A percentile compares a stretch with the other conserved stretches of the same genome.
phyloP scores from a whole-genome alignment of 257 asterid species.

The Penstemon davidsonii region DNA sequence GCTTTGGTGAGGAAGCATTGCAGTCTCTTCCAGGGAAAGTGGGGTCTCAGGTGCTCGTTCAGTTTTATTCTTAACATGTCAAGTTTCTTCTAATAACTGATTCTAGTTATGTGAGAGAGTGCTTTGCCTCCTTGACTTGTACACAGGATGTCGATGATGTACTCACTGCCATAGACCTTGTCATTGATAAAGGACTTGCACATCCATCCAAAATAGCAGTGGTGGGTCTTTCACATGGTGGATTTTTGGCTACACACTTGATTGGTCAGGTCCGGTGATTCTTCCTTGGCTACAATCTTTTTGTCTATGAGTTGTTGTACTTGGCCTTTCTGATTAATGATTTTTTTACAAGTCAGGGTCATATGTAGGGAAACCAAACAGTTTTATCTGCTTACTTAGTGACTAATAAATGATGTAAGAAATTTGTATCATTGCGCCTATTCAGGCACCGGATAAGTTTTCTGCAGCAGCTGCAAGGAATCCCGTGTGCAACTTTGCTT shows the following conservation, averaged over 20 bases:
- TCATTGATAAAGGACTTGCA: slow-evolving; percentile 46
- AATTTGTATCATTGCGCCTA: slow-evolving; percentile 1
- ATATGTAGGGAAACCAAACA: neutral
- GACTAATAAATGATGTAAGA: neutral
- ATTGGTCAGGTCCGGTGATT: slow-evolving; percentile 56
- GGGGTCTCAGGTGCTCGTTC: slow-evolving; percentile 52
- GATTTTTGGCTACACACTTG: slow-evolving; percentile 66
- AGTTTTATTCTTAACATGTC: neutral
- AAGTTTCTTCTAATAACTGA: neutral
- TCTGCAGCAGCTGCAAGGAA: slow-evolving; percentile 88
- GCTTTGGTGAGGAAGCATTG: slow-evolving; percentile 78
- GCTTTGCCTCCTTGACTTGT: neutral
- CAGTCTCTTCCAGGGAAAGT: slow-evolving; percentile 70
- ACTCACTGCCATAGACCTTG: slow-evolving; percentile 55
- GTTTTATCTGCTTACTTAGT: neutral
- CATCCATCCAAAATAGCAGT: slow-evolving; percentile 64
- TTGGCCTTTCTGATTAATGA: neutral
- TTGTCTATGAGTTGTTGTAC: neutral
- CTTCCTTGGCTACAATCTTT: neutral
- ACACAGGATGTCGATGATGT: slow-evolving; percentile 67
- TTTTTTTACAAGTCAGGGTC: neutral
- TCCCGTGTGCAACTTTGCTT: slow-evolving; percentile 84
- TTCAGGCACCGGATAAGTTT: slow-evolving; percentile 83
- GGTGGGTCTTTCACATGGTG: slow-evolving; percentile 71
- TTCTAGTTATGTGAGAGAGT: neutral